Evolutionary conservation across 2,329 filamentous ascomycete species (phyloP).

Genomic region (Colletotrichum karsti): DNA sequence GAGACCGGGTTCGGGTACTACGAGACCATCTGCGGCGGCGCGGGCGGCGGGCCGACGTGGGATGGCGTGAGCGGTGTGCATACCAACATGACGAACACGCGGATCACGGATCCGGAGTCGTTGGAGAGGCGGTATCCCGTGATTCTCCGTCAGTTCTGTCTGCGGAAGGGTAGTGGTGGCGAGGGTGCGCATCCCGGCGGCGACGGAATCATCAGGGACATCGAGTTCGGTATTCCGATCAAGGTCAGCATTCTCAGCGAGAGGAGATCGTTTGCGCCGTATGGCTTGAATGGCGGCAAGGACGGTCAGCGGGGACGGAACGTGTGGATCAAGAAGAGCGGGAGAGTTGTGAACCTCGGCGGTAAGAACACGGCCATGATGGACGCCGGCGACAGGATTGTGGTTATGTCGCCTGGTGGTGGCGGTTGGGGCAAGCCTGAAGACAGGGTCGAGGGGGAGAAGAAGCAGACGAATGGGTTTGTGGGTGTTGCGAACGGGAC

Average conservation of each 20-base stretch:
- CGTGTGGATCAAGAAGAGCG: conserved; percentile 63
- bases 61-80: conserved; percentile 79
- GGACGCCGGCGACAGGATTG: conserved; percentile 67
- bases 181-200: conserved; percentile 69
- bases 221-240: conserved; percentile 76
- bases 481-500: conserved; percentile 22
- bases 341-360: conserved; percentile 60
- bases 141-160: conserved; percentile 73
- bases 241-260: conserved; percentile 77
- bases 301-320: conserved; percentile 75
- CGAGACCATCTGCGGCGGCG: conserved; percentile 83
- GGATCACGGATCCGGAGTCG: conserved; percentile 83
- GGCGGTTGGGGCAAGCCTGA: conserved; percentile 61
- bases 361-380: conserved; percentile 69
- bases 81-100: conserved; percentile 86
- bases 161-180: conserved; percentile 71
- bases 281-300: conserved; percentile 75
- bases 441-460: background rate
- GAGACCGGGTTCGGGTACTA: conserved; percentile 80
- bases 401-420: conserved; percentile 69
- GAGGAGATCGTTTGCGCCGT: conserved; percentile 74
- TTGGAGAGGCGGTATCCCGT: conserved; percentile 82
- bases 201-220: conserved; percentile 74
- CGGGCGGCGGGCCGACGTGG: conserved; percentile 78
- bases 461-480: conserved; percentile 3